phyloP scores from a whole-genome alignment of 75 land plant genomes.

The Selaginella moellendorffii region DNA sequence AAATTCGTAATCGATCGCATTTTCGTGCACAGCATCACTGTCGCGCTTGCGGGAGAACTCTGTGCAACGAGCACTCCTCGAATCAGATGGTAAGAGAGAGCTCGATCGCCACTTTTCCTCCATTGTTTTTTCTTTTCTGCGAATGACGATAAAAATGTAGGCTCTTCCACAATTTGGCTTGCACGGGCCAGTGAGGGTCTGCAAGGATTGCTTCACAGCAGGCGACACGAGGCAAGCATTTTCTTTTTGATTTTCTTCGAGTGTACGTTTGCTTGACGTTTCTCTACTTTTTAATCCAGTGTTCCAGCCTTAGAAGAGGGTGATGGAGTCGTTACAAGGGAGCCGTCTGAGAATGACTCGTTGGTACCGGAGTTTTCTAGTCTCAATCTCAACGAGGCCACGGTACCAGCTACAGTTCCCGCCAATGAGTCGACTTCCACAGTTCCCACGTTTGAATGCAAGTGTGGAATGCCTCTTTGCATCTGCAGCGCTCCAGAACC shows the following conservation, averaged over 20 bases:
- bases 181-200: conserved; percentile 53
- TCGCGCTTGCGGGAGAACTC: conserved; percentile 71
- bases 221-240: background rate
- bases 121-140: background rate
- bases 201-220: conserved; percentile 43
- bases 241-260: background rate
- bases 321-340: too few relatives aligned
- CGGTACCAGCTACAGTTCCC: background rate
- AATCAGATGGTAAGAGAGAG: conserved; percentile 48
- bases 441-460: conserved; percentile 37
- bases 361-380: too few relatives aligned
- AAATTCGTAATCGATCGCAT: too few relatives aligned
- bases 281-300: too few relatives aligned
- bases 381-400: background rate
- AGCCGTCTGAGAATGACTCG: too few relatives aligned
- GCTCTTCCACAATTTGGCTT: conserved; percentile 68
- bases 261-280: too few relatives aligned
- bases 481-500: conserved; percentile 58
- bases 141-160: conserved; percentile 18
- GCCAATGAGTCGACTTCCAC: background rate
- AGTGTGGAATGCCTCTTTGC: conserved; percentile 94
- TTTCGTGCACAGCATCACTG: conserved; percentile 93
- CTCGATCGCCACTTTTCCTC: conserved; percentile 9
- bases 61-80: conserved; percentile 75
- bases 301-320: too few relatives aligned